phyloP scores from a whole-genome alignment of 2,329 filamentous ascomycete species.

The Fusarium compactum region DNA sequence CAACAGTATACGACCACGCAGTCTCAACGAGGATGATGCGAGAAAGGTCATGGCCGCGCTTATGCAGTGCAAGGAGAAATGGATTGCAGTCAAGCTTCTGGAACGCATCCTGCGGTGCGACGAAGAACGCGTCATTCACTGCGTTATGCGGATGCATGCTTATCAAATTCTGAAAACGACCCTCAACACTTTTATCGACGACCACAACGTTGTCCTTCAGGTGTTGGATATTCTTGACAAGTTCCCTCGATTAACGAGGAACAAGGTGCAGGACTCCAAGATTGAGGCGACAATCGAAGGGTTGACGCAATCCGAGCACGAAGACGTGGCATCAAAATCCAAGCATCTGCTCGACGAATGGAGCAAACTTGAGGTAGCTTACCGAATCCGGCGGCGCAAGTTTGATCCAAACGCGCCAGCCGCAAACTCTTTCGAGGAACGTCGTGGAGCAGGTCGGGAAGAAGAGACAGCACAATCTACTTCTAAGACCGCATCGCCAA shows the following conservation, averaged over 20 bases:
- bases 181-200: conserved; percentile 86
- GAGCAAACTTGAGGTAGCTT: conserved; percentile 90
- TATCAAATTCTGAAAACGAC: conserved; percentile 94
- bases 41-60: conserved; percentile 96
- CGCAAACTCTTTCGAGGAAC: conserved; percentile 71
- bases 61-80: conserved; percentile 99
- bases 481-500: conserved; percentile 57
- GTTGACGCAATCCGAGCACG: conserved; percentile 75
- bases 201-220: conserved; percentile 89
- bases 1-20: conserved; percentile 84
- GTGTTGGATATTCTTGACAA: conserved; percentile 89
- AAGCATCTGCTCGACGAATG: conserved; percentile 81
- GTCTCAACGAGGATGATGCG: conserved; percentile 83
- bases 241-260: conserved; percentile 90
- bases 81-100: conserved; percentile 96
- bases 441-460: conserved; percentile 64
- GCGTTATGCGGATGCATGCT: conserved; percentile 95
- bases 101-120: conserved; percentile 87
- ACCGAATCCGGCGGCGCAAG: conserved; percentile 93
- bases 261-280: conserved; percentile 97
- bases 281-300: conserved; percentile 85
- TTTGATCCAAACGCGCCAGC: conserved; percentile 74
- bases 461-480: conserved; percentile 54
- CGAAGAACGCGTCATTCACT: conserved; percentile 87
- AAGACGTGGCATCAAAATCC: conserved; percentile 79